Conservation (phyloP, 345 rosid genomes). For the Eucalyptus virginea region DNA sequence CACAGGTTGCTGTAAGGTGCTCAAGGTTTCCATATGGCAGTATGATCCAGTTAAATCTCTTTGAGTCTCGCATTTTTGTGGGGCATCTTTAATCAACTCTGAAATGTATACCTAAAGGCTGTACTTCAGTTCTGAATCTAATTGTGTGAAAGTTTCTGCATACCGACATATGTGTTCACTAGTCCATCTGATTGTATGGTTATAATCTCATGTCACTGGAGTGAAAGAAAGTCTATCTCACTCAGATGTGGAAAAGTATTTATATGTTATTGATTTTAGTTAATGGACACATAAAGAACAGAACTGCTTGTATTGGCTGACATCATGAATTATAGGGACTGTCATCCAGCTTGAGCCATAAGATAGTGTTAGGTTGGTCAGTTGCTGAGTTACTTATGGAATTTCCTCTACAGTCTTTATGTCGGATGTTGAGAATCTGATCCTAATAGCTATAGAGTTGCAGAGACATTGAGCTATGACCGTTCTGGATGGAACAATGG, state of each 20-base stretch:
- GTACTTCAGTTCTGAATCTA: not conserved
- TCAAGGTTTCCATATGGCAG: not conserved
- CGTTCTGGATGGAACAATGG: not conserved
- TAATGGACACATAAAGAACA: not conserved
- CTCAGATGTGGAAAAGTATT: not conserved
- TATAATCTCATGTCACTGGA: not conserved
- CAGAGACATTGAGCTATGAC: not conserved
- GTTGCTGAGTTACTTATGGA: not conserved
- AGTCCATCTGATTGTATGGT: not conserved
- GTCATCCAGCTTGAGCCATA: not conserved
- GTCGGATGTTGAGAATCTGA: not conserved
- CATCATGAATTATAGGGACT: not conserved
- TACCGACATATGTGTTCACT: not conserved
- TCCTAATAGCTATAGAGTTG: not conserved
- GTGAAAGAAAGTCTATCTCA: not conserved
- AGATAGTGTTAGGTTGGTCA: not conserved
- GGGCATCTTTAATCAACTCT: not conserved
- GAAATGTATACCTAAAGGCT: not conserved
- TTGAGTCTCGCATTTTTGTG: not conserved
- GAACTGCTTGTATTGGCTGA: not conserved
- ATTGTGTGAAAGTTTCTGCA: not conserved
- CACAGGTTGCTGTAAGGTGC: not conserved
- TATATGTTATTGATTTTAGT: not conserved
- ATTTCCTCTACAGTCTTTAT: not conserved
- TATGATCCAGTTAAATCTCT: not conserved